These are phyloP conservation scores for Allantophomopsis cytisporea DNA, from an alignment of 2,329 filamentous ascomycete genomes.

Conservation along the genomic window DNA sequence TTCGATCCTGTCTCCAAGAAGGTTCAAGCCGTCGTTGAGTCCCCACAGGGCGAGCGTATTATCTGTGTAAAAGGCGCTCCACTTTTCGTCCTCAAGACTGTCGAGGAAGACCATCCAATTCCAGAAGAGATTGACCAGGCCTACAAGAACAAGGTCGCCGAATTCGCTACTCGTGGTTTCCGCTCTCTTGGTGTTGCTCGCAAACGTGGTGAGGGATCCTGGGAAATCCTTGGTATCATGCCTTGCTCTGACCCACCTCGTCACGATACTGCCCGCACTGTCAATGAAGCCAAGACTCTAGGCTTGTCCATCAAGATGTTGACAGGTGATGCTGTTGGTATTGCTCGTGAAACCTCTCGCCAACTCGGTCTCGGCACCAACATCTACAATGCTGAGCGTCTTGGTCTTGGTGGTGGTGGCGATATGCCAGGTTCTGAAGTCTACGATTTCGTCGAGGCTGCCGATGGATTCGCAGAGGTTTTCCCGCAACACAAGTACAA, in stretches of 20 bases:
- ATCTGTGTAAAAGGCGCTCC: slow-evolving; percentile 86
- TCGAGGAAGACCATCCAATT: slow-evolving; percentile 73
- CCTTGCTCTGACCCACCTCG: slow-evolving; percentile 86
- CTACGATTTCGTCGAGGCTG: slow-evolving; percentile 90
- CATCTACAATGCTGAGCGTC: slow-evolving; percentile 85
- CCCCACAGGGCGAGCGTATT: slow-evolving; percentile 70
- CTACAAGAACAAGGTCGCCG: slow-evolving; percentile 86
- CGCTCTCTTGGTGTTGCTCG: slow-evolving; percentile 87
- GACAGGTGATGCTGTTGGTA: slow-evolving; percentile 88
- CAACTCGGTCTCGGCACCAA: slow-evolving; percentile 87
- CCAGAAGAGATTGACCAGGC: slow-evolving; percentile 64
- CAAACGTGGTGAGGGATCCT: slow-evolving; percentile 67
- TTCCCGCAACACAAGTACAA: slow-evolving; percentile 95
- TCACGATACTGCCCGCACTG: slow-evolving; percentile 80
- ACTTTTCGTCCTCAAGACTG: slow-evolving; percentile 74
- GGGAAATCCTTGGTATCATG: slow-evolving; percentile 93
- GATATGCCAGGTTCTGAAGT: slow-evolving; percentile 90
- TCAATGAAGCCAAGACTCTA: slow-evolving; percentile 77
- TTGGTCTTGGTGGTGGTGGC: slow-evolving; percentile 79
- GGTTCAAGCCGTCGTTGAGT: slow-evolving; percentile 73
- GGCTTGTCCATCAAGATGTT: slow-evolving; percentile 93
- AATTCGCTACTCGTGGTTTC: slow-evolving; percentile 88
- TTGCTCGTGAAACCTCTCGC: slow-evolving; percentile 81
- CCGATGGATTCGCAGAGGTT: slow-evolving; percentile 88
- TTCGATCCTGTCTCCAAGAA: slow-evolving; percentile 94